Base-by-base conservation (phyloP, 108 stramenopile genomes). In the Nannochloropsis granulata region DNA sequence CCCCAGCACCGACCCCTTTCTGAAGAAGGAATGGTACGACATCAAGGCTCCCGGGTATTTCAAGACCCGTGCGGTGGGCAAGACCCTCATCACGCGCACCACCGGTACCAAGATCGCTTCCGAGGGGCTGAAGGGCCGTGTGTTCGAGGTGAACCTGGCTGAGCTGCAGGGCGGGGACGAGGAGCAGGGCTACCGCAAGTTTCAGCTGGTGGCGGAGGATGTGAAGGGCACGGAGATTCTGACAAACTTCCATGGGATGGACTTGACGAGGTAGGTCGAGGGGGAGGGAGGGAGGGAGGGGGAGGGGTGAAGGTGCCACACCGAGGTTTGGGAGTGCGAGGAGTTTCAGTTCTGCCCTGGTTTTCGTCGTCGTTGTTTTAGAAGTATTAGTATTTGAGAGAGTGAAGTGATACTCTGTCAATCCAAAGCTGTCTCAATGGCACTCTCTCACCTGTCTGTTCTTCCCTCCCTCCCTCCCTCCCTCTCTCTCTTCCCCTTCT, bases 231-330 rank as follows among this genome's bases (percentile, higher is more conserved):
- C 93, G 92, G 96, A 97, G 91, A 96, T 94, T 82, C 93, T 99
- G 71, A 92, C 96, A 86, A 99, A 98, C 93, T 99, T 99, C 91
- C 97, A 98, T 90, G 99, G 99, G 26, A 97, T 99, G 97, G 96
- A 96, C 92, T 95, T 98, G 95, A 99, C 99, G 90, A 71, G 56
- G 56, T 71, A n/a, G 2, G 56, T n/a, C 56, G 11, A 71, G 10
- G 56, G 56, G 7, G n/a, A 3, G 11, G 11, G 56, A 11, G 56
- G 2, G 56, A n/a, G 56, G n/a, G 56, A n/a, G 56, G 56, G 10
- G 56, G 7, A 71, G 56, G 56, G 45, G 45, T 46, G 45, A 13
- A n/a, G n/a, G 5, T 34, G 34, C 34, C 34, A 34, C 34, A 34
- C 34, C 34, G 34, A 34, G 34, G 34, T 34, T 34, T 34, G 34